Evolutionary conservation across 2,329 filamentous ascomycete species (phyloP).

Genomic region (Alternaria sp.): DNA sequence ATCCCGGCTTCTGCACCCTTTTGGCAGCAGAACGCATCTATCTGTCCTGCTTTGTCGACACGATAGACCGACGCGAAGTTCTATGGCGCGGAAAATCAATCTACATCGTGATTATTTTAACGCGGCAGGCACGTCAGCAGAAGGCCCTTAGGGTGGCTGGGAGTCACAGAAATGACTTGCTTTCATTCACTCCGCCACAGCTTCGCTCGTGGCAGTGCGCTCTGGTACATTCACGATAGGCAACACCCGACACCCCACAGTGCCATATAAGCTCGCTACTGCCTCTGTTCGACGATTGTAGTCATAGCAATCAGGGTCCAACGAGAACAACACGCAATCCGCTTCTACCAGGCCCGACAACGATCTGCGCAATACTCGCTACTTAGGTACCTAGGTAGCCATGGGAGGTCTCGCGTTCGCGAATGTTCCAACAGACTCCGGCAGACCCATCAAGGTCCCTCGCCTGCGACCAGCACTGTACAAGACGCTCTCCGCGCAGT

Average conservation of each 20-base stretch:
- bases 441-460: conserved; percentile 63
- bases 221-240: background rate
- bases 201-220: background rate
- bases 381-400: conserved; percentile 4
- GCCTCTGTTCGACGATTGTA: background rate
- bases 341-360: background rate
- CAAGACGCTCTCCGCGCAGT: conserved; percentile 54
- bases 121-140: background rate
- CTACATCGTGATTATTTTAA: background rate
- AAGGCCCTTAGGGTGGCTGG: background rate
- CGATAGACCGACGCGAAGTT: background rate
- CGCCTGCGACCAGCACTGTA: conserved; percentile 70
- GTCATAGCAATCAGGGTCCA: background rate
- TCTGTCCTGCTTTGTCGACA: background rate
- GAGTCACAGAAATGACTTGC: background rate
- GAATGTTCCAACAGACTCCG: conserved; percentile 35
- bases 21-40: background rate
- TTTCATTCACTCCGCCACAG: background rate
- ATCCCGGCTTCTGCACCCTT: background rate
- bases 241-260: background rate
- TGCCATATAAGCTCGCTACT: background rate
- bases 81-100: background rate
- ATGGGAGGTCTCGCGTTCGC: conserved; percentile 68
- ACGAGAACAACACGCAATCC: background rate
- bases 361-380: background rate